Percentiles rank a stretch among this genome's conserved stretches.
Evolutionary conservation across 352 stramenopile species (phyloP).

Genomic region (Thalassiosira oceanica): DNA sequence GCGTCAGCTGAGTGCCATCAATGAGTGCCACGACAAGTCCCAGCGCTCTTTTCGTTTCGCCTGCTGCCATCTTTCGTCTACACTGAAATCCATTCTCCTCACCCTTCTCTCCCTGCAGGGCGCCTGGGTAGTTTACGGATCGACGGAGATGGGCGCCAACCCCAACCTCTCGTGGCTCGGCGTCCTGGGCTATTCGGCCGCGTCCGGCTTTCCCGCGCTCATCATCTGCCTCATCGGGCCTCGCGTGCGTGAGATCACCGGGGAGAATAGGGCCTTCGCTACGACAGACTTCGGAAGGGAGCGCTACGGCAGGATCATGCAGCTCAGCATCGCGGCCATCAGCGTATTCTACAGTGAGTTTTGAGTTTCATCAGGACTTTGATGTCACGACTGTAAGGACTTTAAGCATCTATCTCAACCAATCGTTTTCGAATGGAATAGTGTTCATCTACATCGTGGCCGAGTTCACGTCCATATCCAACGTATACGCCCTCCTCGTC

Average conservation of each 20-base stretch:
- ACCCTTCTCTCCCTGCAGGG: too few relatives aligned
- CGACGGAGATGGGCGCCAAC: slow-evolving; percentile 72
- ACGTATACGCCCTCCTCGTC: slow-evolving; percentile 61
- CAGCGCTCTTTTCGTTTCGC: too few relatives aligned
- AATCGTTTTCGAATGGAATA: too few relatives aligned
- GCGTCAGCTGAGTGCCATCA: too few relatives aligned
- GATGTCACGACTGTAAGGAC: too few relatives aligned
- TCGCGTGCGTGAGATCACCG: slow-evolving; percentile 25
- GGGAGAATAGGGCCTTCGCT: slow-evolving; percentile 55
- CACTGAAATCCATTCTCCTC: too few relatives aligned
- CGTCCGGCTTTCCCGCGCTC: slow-evolving; percentile 49
- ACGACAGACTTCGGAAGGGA: slow-evolving; percentile 68
- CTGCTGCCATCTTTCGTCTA: too few relatives aligned
- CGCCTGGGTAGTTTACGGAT: slow-evolving; percentile 80
- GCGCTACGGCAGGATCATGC: slow-evolving; percentile 74
- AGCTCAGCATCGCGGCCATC: slow-evolving; percentile 52
- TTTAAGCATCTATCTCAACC: too few relatives aligned
- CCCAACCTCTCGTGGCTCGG: slow-evolving; percentile 63
- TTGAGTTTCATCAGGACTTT: too few relatives aligned
- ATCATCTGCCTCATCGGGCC: slow-evolving; percentile 60
- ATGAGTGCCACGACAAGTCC: too few relatives aligned
- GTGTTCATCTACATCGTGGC: slow-evolving; percentile 80
- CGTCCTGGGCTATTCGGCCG: slow-evolving; percentile 66
- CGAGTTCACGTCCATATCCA: slow-evolving; percentile 72
- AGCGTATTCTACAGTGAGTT: slow-evolving; percentile 75